A percentile compares a stretch with the other conserved stretches of the same genome.
Evolutionary conservation across 345 rosid genomes (phyloP).

Genomic region (Moricandia moricandioides): DNA sequence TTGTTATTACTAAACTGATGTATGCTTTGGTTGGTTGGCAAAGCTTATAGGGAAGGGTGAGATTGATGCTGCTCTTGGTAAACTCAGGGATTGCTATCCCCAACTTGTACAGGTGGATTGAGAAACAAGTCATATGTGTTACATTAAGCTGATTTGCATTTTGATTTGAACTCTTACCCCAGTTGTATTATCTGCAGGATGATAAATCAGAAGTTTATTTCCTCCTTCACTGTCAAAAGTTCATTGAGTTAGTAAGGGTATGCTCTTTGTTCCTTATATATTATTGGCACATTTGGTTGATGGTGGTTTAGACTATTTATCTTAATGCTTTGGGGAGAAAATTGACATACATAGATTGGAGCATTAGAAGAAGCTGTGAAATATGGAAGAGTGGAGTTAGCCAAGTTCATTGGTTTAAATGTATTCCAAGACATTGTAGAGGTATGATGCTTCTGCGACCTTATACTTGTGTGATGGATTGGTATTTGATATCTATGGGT

Average conservation of each 20-base stretch:
- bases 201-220: constrained; percentile 79
- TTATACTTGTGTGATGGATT: neutral
- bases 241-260: constrained; percentile 92
- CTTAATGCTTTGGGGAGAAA: neutral
- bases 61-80: constrained; percentile 64
- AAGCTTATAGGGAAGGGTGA: constrained; percentile 91
- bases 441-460: constrained; percentile 44
- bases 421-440: constrained; percentile 57
- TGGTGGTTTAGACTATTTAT: neutral
- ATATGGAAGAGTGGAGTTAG: too few species aligned
- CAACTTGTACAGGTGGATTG: constrained; percentile 67
- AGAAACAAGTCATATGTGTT: neutral
- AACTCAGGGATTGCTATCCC: constrained; percentile 77
- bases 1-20: constrained; percentile 14
- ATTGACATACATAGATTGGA: constrained; percentile 50
- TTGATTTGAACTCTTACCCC: constrained; percentile 22
- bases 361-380: constrained; percentile 72
- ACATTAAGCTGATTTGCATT: neutral
- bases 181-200: constrained; percentile 50
- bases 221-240: constrained; percentile 86
- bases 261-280: neutral
- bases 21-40: constrained; percentile 29
- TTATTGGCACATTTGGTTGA: neutral
- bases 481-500: neutral
- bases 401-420: constrained; percentile 50